Conservation (phyloP, 1,284 basidiomycete genomes). For the Marasmius oreades region DNA sequence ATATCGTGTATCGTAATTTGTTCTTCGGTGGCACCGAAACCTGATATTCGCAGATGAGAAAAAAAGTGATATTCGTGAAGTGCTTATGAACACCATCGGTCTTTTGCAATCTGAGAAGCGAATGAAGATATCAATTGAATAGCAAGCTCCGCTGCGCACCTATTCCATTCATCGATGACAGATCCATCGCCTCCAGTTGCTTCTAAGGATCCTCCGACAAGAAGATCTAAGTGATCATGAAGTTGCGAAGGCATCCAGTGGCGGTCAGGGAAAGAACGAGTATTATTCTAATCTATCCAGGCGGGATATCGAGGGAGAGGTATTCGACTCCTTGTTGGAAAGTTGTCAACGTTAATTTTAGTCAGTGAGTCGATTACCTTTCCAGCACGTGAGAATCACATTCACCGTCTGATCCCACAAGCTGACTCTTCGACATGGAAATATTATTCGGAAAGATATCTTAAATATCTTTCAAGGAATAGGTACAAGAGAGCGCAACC, state of each 20-base stretch:
- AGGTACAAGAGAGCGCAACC: no score
- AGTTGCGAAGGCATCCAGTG: background rate
- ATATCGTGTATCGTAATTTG: background rate
- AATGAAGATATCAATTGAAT: background rate
- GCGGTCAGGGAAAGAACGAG: background rate
- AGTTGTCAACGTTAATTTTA: no score
- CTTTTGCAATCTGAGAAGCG: background rate
- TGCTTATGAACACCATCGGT: background rate
- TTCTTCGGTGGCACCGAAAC: background rate
- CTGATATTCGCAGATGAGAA: background rate
- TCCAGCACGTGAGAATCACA: no score
- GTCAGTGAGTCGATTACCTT: no score
- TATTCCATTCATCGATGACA: conserved; percentile 24
- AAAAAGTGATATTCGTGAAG: background rate
- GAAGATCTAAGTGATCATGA: conserved; percentile 22
- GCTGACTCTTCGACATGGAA: no score
- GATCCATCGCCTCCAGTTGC: conserved; percentile 18
- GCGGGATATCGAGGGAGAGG: no score
- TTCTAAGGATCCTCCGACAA: conserved; percentile 23
- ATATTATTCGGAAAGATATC: no score
- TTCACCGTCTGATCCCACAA: no score
- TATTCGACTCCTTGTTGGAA: no score
- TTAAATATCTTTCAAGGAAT: no score
- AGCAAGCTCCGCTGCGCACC: conserved; percentile 15
- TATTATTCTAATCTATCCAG: no score